Conservation (phyloP, 352 stramenopile species). For the Globisporangium nunn region DNA sequence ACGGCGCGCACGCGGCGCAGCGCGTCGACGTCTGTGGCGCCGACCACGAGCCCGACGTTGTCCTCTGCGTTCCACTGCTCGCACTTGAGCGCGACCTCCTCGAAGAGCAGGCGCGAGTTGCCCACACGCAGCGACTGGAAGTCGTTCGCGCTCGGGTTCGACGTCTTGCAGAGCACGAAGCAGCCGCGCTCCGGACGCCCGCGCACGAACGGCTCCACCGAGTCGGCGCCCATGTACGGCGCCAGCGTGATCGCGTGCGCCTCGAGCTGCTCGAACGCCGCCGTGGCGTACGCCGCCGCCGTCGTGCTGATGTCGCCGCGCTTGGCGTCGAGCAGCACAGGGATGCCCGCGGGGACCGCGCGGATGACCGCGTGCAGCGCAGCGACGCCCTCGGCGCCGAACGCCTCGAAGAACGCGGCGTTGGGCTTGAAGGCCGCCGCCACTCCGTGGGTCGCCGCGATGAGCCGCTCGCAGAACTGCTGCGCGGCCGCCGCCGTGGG, state of each 20-base stretch:
- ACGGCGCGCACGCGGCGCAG: slow-evolving; percentile 82
- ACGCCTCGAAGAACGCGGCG: slow-evolving; percentile 97
- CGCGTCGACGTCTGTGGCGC: slow-evolving; percentile 93
- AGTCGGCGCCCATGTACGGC: slow-evolving; percentile 98
- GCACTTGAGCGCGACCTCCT: slow-evolving; percentile 89
- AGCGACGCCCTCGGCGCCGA: slow-evolving; percentile 79
- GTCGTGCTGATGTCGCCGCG: slow-evolving; percentile 98
- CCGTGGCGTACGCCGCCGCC: slow-evolving; percentile 92
- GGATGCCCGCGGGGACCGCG: slow-evolving; percentile 87
- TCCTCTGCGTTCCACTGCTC: slow-evolving; percentile 87
- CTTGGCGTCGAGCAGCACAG: slow-evolving; percentile 97
- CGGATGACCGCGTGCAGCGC: slow-evolving; percentile 90
- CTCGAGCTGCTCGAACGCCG: slow-evolving; percentile 90
- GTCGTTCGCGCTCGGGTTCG: slow-evolving; percentile 96
- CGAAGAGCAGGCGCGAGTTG: slow-evolving; percentile 50
- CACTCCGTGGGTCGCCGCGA: slow-evolving; percentile 91
- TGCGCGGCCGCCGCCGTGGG: slow-evolving; percentile 87
- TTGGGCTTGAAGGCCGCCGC: slow-evolving; percentile 98
- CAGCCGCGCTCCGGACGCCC: slow-evolving; percentile 79
- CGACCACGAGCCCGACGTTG: slow-evolving; percentile 95
- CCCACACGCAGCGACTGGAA: slow-evolving; percentile 84
- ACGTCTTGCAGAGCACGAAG: slow-evolving; percentile 99
- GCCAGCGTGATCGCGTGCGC: slow-evolving; percentile 96
- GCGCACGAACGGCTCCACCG: slow-evolving; percentile 95
- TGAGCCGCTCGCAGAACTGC: slow-evolving; percentile 93